These are phyloP conservation scores for Chalaropsis thielavioides DNA, from an alignment of 2,329 filamentous ascomycete genomes.

Conservation along the genomic window DNA sequence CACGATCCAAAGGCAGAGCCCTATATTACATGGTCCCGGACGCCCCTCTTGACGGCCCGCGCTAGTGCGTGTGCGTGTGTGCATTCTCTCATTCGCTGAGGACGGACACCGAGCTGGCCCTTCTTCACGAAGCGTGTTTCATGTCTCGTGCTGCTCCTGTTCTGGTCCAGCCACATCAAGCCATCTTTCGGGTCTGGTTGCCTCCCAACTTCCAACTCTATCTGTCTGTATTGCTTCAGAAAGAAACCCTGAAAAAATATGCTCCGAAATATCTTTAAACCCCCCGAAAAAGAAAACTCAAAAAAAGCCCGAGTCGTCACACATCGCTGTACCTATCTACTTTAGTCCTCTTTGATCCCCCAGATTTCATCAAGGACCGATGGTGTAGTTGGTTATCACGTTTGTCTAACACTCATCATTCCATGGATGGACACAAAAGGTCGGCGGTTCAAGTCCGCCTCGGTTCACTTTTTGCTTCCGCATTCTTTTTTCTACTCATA, in stretches of 20 bases:
- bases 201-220: no score
- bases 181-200: no score
- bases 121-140: not conserved
- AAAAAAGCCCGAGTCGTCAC: no score
- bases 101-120: not conserved
- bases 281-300: no score
- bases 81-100: not conserved
- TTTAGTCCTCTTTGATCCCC: not conserved
- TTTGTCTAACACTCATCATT: conserved; percentile 16
- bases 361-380: not conserved
- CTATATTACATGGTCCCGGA: not conserved
- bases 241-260: no score
- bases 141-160: not conserved
- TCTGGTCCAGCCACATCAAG: not conserved
- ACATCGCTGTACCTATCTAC: not conserved
- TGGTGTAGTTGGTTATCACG: conserved; percentile 16
- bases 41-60: not conserved
- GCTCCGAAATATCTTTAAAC: no score
- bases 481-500: not conserved
- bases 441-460: conserved; percentile 15
- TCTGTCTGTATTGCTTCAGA: no score
- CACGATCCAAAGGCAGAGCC: not conserved
- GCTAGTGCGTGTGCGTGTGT: not conserved
- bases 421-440: conserved; percentile 11
- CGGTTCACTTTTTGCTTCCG: conserved; percentile 1